These are phyloP conservation scores for Xylaria sp. DNA, from an alignment of 2,329 filamentous ascomycete genomes.

Conservation along the genomic window DNA sequence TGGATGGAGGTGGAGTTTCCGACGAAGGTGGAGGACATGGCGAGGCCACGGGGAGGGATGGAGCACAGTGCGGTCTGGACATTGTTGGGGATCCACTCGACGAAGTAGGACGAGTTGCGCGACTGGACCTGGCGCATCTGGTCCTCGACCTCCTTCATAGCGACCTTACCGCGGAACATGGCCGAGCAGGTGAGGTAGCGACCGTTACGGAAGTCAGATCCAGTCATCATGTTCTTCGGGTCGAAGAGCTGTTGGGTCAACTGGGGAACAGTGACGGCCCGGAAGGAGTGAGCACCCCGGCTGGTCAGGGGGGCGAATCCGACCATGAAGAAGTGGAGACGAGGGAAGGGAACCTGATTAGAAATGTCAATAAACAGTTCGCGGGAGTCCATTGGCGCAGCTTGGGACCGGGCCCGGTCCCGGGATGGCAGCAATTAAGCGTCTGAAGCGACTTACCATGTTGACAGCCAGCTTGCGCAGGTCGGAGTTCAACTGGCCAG, in stretches of 20 bases:
- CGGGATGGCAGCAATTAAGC: too few relatives aligned
- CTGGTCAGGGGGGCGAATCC: conserved; percentile 98
- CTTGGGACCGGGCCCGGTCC: not conserved
- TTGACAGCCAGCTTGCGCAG: conserved; percentile 99
- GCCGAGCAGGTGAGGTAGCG: conserved; percentile 99
- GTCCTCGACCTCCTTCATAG: conserved; percentile 99
- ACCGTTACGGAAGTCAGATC: conserved; percentile 98
- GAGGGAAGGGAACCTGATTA: conserved; percentile 81
- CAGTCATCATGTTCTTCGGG: conserved; percentile 99
- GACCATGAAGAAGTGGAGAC: conserved; percentile 99
- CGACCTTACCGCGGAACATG: conserved; percentile 99
- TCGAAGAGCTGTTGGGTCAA: conserved; percentile 99
- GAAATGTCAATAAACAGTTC: conserved; percentile 73
- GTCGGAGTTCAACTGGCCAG: conserved; percentile 99
- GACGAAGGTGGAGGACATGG: conserved; percentile 98
- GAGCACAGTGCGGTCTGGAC: conserved; percentile 99
- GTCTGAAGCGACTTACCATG: conserved; percentile 54
- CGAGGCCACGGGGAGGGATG: conserved; percentile 91
- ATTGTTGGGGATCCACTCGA: conserved; percentile 99
- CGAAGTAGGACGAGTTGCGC: conserved; percentile 99
- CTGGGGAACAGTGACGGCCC: conserved; percentile 93
- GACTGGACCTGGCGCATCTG: conserved; percentile 99
- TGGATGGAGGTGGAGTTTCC: conserved; percentile 99
- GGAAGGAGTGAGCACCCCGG: conserved; percentile 88
- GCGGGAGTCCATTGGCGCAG: conserved; percentile 51